Base-by-base conservation (phyloP, 192 early-diverging fungal species). In the Coemansia reversa region DNA sequence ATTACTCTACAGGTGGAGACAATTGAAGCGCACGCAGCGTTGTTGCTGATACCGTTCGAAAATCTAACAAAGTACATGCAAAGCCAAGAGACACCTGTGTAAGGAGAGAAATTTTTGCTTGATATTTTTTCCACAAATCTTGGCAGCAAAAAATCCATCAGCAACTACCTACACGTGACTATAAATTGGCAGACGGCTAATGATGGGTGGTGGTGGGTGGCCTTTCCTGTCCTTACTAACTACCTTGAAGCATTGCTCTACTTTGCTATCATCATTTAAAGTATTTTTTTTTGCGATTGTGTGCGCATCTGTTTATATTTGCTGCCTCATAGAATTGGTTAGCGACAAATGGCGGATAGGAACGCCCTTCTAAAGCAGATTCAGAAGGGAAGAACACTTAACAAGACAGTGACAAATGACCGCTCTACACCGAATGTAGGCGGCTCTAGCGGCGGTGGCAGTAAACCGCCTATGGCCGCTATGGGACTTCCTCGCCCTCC, bases 381-480 rank as follows among this genome's bases (percentile, higher is more conserved):
- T 69, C 91, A 93, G 64, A 62, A 85, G 54, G 91, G 91, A 32
- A 83, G 70, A 50, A 62, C 42, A 51, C 84, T 93, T 24, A 88
- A 88, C 48, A 90, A 91, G 69, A 53, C 87, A 18, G 66, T 77
- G 33, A 93, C 91, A 5, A 90, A 88, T 53, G 91, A 93, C 69
- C 83, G 87, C 27, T 90, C 91, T 7, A 81, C 73, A 4, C 86
- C 89, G 4, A 57, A 62, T 33, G 69, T 75, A 32, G 61, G 72
- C 52, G 77, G 69, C 68, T 65, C 47, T 45, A 30, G 63, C 14
- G 79, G 87, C 25, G 45, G 82, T n/a, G 81, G 81, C 23, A 63
- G 65, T 22, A 49, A 60, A 29, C 76, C 71, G 22, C 71, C 71
- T 47, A 64, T 67, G 60, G 69, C 69, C 12, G 72, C 58, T 4